Conservation (phyloP, 2,329 filamentous ascomycete genomes). For the Sporothrix brasiliensis region DNA sequence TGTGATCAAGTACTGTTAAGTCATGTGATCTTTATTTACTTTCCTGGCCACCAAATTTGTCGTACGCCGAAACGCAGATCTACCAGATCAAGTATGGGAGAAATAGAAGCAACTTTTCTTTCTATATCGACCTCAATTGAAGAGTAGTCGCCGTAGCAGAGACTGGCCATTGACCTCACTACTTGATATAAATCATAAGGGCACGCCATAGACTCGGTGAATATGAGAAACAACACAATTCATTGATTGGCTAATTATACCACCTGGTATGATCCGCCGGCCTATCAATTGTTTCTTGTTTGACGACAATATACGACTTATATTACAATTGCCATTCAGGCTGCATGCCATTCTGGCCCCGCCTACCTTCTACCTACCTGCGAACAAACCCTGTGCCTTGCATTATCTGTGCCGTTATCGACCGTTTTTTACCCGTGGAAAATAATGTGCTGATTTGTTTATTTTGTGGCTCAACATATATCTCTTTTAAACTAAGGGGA, state of each 20-base stretch:
- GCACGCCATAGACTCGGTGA: not conserved
- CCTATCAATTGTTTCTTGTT: not conserved
- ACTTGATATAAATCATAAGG: no score
- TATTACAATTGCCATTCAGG: constrained; percentile 10
- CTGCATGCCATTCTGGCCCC: not conserved
- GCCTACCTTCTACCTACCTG: not conserved
- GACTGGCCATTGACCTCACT: not conserved
- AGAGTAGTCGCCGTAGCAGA: no score
- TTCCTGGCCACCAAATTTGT: not conserved
- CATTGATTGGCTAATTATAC: constrained; percentile 1
- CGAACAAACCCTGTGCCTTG: constrained; percentile 21
- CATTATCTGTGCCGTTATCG: constrained; percentile 18
- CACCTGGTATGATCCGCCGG: not conserved
- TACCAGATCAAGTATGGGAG: no score
- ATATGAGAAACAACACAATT: not conserved
- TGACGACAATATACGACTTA: not conserved
- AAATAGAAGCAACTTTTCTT: no score
- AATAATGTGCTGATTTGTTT: not conserved
- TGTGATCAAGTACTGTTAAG: no score
- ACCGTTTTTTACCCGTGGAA: not conserved
- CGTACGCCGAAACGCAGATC: no score
- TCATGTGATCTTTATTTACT: constrained; percentile 12
- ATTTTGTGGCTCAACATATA: not conserved
- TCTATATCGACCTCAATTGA: no score
- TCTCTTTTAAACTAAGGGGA: not conserved